These are phyloP conservation scores for Starmera caribaea DNA, from an alignment of 805 yeast genomes.

Conservation along the genomic window DNA sequence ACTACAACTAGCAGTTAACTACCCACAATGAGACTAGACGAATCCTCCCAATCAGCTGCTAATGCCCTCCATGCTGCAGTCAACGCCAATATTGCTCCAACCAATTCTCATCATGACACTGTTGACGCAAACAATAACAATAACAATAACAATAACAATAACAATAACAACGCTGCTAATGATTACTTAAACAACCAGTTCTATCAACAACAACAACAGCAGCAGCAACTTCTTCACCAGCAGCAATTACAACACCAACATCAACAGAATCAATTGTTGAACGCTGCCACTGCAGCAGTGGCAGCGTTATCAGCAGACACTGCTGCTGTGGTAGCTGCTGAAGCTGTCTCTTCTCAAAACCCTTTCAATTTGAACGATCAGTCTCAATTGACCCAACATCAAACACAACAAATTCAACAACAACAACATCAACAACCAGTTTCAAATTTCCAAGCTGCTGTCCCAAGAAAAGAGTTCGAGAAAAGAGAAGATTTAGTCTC, in stretches of 20 bases:
- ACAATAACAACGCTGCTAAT: constrained; percentile 4
- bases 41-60: constrained; percentile 7
- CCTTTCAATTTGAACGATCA: not conserved
- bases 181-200: constrained; percentile 11
- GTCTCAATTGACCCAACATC: constrained; percentile 3
- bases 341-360: constrained; percentile 1
- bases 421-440: constrained; percentile 11
- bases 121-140: constrained; percentile 13
- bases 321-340: not conserved
- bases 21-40: constrained; percentile 5
- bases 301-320: not conserved
- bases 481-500: constrained; percentile 15
- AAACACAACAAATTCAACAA: constrained; percentile 13
- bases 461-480: constrained; percentile 15
- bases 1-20: too few species aligned
- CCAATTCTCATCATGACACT: constrained; percentile 8
- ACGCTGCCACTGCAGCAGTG: not conserved
- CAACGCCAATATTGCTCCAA: constrained; percentile 6
- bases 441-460: constrained; percentile 10
- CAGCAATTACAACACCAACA: constrained; percentile 12
- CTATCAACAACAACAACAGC: constrained; percentile 14
- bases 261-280: not conserved
- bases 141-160: constrained; percentile 10
- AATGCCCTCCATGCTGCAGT: constrained; percentile 16
- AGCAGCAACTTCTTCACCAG: constrained; percentile 8